Conservation (phyloP, 805 yeast genomes). For the Blastobotrys peoriensis region DNA sequence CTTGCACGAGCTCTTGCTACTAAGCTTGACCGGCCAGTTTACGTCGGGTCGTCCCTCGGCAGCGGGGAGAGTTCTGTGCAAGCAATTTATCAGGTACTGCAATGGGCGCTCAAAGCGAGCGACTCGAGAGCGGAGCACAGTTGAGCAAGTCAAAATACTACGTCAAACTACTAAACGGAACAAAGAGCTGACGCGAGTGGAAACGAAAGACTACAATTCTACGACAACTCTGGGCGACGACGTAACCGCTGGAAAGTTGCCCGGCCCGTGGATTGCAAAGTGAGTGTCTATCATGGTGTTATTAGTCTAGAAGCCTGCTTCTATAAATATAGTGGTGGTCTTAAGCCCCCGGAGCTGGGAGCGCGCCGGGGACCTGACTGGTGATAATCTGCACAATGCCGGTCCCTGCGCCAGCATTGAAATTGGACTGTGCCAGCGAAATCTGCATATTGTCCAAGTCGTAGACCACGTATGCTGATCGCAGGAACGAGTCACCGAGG, state of each 20-base stretch:
- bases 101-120: neutral
- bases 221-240: neutral
- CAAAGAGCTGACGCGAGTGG: neutral
- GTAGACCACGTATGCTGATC: conserved; percentile 60
- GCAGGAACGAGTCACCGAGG: conserved; percentile 58
- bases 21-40: conserved; percentile 14
- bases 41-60: conserved; percentile 12
- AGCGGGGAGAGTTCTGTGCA: neutral
- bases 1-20: conserved; percentile 12
- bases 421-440: conserved; percentile 47
- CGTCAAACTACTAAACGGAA: neutral
- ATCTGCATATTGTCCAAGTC: conserved; percentile 52
- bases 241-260: too few species aligned
- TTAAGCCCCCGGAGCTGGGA: conserved; percentile 1
- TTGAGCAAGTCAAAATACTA: neutral
- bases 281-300: too few species aligned
- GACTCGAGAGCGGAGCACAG: neutral
- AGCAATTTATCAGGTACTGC: neutral
- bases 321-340: neutral
- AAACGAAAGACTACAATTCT: neutral
- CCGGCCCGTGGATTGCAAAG: too few species aligned
- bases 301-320: neutral
- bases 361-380: conserved; percentile 14
- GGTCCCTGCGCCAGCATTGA: conserved; percentile 17
- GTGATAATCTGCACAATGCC: conserved; percentile 9